These are phyloP conservation scores for Paraphaeosphaeria sporulosa DNA, from an alignment of 2,329 filamentous ascomycete species.

Conservation along the genomic window DNA sequence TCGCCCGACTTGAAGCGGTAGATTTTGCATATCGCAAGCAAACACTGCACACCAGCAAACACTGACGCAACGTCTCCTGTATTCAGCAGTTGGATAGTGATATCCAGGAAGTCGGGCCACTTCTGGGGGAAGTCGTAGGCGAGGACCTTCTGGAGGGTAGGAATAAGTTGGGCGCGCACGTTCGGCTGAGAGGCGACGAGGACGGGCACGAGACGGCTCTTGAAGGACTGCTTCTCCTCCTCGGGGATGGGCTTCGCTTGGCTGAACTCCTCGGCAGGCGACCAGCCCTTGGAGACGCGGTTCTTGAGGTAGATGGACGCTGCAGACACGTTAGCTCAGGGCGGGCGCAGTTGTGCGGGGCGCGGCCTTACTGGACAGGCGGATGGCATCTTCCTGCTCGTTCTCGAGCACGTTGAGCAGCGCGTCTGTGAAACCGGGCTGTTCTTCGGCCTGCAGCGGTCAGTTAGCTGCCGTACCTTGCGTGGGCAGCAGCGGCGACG, in stretches of 20 bases:
- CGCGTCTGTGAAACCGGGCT: constrained; percentile 87
- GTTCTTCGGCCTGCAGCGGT: constrained; percentile 78
- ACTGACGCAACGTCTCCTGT: constrained; percentile 86
- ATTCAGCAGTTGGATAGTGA: constrained; percentile 87
- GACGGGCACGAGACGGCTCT: constrained; percentile 87
- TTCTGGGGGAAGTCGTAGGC: constrained; percentile 93
- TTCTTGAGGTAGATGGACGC: constrained; percentile 99
- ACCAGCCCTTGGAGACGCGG: constrained; percentile 92
- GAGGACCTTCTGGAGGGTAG: constrained; percentile 93
- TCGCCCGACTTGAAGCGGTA: constrained; percentile 93
- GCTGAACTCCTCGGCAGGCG: constrained; percentile 75
- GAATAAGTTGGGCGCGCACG: constrained; percentile 91
- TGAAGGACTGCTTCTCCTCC: constrained; percentile 85
- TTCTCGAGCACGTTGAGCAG: constrained; percentile 88
- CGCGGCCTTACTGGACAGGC: constrained; percentile 77
- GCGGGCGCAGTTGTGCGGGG: constrained; percentile 21
- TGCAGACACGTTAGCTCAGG: constrained; percentile 52
- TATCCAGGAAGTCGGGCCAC: constrained; percentile 95
- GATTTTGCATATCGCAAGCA: constrained; percentile 92
- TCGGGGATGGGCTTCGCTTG: constrained; percentile 81
- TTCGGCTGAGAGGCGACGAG: constrained; percentile 81
- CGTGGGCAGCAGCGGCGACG: constrained; percentile 16
- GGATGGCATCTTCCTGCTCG: constrained; percentile 84
- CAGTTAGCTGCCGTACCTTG: constrained; percentile 23
- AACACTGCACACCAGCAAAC: constrained; percentile 90